phyloP scores from a whole-genome alignment of 306 rosid species.

The Phaseolus lunatus region DNA sequence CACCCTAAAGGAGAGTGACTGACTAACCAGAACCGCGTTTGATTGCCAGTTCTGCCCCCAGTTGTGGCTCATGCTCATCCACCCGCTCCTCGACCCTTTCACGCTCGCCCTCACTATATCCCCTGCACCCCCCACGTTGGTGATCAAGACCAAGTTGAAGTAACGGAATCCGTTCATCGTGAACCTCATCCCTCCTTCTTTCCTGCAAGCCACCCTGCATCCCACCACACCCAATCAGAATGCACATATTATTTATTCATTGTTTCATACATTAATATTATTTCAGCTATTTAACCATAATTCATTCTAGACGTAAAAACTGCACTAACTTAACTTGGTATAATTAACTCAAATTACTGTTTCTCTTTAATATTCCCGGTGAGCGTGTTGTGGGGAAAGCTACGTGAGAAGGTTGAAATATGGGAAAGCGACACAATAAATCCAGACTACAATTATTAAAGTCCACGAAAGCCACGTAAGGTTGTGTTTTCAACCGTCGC shows the following conservation, averaged over 20 bases:
- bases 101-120: constrained; percentile 25
- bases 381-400: background rate
- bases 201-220: constrained; percentile 63
- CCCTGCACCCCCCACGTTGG: constrained; percentile 15
- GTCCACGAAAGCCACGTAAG: too few relatives aligned
- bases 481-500: too few relatives aligned
- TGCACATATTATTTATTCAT: background rate
- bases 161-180: constrained; percentile 43
- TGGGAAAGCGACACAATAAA: too few relatives aligned
- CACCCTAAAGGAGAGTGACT: constrained; percentile 76
- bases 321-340: too few relatives aligned
- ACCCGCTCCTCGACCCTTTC: background rate
- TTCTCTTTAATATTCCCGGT: background rate
- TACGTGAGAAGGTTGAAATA: background rate
- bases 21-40: constrained; percentile 65
- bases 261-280: background rate
- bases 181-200: constrained; percentile 66
- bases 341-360: too few relatives aligned
- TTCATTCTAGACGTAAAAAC: too few relatives aligned
- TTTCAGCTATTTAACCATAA: background rate
- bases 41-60: constrained; percentile 22
- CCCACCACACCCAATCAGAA: background rate
- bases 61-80: constrained; percentile 6
- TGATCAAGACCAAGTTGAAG: constrained; percentile 25
- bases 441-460: constrained; percentile 1